phyloP scores from a whole-genome alignment of 352 stramenopile species.

The Phytophthora uliginosa region DNA sequence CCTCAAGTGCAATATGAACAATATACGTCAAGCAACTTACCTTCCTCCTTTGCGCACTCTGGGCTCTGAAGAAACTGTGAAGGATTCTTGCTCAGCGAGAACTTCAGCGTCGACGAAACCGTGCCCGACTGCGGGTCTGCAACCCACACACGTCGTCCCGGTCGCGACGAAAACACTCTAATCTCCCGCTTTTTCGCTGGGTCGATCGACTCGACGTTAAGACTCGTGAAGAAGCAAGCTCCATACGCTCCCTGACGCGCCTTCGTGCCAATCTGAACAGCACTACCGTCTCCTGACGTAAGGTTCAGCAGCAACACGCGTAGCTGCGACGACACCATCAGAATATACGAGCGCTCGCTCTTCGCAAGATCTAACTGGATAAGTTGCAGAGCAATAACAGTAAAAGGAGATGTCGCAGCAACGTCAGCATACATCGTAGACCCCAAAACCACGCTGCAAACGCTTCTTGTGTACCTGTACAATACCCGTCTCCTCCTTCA shows the following conservation, averaged over 20 bases:
- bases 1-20: not conserved
- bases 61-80: conserved; percentile 67
- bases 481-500: conserved; percentile 89
- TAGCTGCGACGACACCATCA: conserved; percentile 88
- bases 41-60: conserved; percentile 66
- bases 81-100: conserved; percentile 78
- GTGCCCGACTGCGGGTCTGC: conserved; percentile 79
- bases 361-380: conserved; percentile 73
- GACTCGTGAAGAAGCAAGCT: conserved; percentile 82
- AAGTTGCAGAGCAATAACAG: not conserved
- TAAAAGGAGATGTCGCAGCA: conserved; percentile 3
- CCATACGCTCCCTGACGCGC: conserved; percentile 84
- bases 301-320: conserved; percentile 86
- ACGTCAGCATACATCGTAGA: not conserved
- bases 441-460: not conserved
- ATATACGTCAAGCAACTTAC: conserved; percentile 23
- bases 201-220: conserved; percentile 68
- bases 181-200: conserved; percentile 67
- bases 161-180: conserved; percentile 86
- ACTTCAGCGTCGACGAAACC: conserved; percentile 88
- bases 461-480: conserved; percentile 59
- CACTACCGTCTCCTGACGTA: conserved; percentile 70
- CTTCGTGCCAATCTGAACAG: conserved; percentile 88
- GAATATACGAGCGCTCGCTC: conserved; percentile 61
- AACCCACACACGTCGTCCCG: conserved; percentile 85